Percentiles rank a stretch among this genome's conserved stretches.
These are phyloP conservation scores for Colletotrichum sp. DNA, from an alignment of 2,329 filamentous ascomycete genomes.

Conservation along the genomic window DNA sequence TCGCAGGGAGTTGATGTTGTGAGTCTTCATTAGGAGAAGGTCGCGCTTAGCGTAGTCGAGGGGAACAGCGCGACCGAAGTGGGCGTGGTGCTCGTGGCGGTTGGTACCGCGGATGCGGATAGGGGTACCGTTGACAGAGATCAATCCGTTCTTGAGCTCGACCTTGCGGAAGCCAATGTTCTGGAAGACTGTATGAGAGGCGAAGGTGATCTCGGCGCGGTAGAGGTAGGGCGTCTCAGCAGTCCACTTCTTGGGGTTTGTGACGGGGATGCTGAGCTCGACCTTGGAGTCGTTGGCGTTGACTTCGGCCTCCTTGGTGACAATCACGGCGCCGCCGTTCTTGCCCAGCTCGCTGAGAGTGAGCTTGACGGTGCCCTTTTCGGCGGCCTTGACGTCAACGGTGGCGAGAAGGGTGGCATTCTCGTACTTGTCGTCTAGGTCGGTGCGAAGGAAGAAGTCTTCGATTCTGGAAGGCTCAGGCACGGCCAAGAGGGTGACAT, in stretches of 20 bases:
- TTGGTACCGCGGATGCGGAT: constrained; percentile 70
- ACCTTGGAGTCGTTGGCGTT: constrained; percentile 33
- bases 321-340: constrained; percentile 36
- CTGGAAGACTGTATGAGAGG: constrained; percentile 50
- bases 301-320: constrained; percentile 29
- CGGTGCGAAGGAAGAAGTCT: constrained; percentile 61
- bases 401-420: constrained; percentile 55
- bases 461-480: constrained; percentile 56
- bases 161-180: constrained; percentile 68
- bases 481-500: constrained; percentile 67
- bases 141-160: constrained; percentile 64
- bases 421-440: constrained; percentile 56
- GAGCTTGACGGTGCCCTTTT: constrained; percentile 42
- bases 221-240: constrained; percentile 71
- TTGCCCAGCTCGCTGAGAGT: constrained; percentile 45
- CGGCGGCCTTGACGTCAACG: constrained; percentile 44
- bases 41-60: constrained; percentile 66
- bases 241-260: constrained; percentile 69
- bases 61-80: constrained; percentile 66
- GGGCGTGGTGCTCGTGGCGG: constrained; percentile 73
- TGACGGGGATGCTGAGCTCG: constrained; percentile 50
- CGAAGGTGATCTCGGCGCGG: constrained; percentile 50
- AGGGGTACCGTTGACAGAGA: constrained; percentile 66
- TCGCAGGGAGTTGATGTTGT: constrained; percentile 75
- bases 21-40: constrained; percentile 69